Percentiles rank a stretch among this genome's conserved stretches.
Evolutionary conservation across 2,329 filamentous ascomycete genomes (phyloP).

Genomic region (Phyllosticta capitalensis): DNA sequence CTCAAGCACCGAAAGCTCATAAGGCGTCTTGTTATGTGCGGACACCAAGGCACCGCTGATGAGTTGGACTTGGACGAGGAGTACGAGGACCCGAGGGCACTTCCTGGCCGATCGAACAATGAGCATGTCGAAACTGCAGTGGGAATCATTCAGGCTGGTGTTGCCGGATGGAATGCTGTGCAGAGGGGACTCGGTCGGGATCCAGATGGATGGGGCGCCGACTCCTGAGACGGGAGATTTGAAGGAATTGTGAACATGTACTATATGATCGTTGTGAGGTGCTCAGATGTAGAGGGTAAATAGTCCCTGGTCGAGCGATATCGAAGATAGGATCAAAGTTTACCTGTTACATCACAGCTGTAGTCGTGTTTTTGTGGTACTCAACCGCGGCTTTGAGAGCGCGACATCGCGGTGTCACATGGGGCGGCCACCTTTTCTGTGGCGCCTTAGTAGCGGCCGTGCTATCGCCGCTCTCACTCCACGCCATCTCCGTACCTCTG

Average conservation of each 20-base stretch:
- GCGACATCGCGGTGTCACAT: background rate
- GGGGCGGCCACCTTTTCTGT: background rate
- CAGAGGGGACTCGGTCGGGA: constrained; percentile 6
- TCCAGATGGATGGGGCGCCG: constrained; percentile 8
- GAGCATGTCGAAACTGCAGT: constrained; percentile 23
- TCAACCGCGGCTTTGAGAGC: no score
- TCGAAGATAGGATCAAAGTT: no score
- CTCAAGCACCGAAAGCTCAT: constrained; percentile 54
- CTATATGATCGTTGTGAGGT: background rate
- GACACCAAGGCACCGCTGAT: constrained; percentile 46
- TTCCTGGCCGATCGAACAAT: constrained; percentile 24
- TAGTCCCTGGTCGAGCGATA: no score
- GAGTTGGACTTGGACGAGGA: constrained; percentile 31
- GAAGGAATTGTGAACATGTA: background rate
- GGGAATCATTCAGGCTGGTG: constrained; percentile 24
- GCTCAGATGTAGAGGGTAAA: no score
- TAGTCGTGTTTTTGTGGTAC: no score
- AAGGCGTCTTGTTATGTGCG: constrained; percentile 48
- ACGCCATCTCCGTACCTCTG: background rate
- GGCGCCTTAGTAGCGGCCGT: background rate
- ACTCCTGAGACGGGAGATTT: background rate
- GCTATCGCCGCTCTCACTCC: background rate
- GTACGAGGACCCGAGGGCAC: constrained; percentile 36
- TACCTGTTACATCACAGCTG: background rate
- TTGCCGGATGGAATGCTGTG: constrained; percentile 12